Percentiles rank a stretch among this genome's conserved stretches.
Conservation (phyloP, 192 early-diverging fungal species). For the Coemansia sp. region DNA sequence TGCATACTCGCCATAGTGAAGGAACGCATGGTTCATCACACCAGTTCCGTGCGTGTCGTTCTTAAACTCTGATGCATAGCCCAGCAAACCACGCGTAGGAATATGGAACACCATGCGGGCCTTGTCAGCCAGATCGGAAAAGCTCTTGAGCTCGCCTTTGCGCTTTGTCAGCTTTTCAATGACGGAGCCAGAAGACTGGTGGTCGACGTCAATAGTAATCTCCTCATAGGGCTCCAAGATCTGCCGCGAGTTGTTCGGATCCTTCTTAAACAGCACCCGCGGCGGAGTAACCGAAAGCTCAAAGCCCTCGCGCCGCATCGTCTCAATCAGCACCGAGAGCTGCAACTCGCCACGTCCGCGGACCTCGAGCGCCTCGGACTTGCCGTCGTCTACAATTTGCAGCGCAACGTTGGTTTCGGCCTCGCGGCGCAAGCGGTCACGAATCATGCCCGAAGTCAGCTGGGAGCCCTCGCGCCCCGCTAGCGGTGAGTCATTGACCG, state of each 20-base stretch:
- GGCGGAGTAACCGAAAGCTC: constrained; percentile 79
- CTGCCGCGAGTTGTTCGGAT: constrained; percentile 46
- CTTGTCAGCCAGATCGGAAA: constrained; percentile 63
- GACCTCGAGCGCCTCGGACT: constrained; percentile 74
- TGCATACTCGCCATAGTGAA: constrained; percentile 66
- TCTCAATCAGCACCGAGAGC: constrained; percentile 81
- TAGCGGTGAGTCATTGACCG: constrained; percentile 83
- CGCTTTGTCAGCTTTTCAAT: constrained; percentile 82
- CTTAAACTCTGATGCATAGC: constrained; percentile 84
- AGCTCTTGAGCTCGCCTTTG: constrained; percentile 78
- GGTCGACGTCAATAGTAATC: constrained; percentile 75
- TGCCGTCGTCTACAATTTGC: constrained; percentile 62
- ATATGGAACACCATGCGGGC: constrained; percentile 75
- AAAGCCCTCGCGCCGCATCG: constrained; percentile 85
- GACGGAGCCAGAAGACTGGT: constrained; percentile 64
- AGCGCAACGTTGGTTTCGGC: constrained; percentile 79
- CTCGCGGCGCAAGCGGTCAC: constrained; percentile 70
- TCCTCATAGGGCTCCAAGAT: constrained; percentile 81
- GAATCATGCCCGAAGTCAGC: constrained; percentile 76
- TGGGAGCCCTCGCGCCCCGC: constrained; percentile 71
- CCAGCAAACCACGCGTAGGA: constrained; percentile 76
- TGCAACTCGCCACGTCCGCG: constrained; percentile 85
- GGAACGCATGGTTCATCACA: constrained; percentile 73
- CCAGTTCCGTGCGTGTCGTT: constrained; percentile 83
- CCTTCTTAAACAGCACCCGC: constrained; percentile 71